Percentiles rank a stretch among this genome's conserved stretches.
These are phyloP conservation scores for Taiozyma sp. DNA, from an alignment of 1,139 yeast species.

Conservation along the genomic window DNA sequence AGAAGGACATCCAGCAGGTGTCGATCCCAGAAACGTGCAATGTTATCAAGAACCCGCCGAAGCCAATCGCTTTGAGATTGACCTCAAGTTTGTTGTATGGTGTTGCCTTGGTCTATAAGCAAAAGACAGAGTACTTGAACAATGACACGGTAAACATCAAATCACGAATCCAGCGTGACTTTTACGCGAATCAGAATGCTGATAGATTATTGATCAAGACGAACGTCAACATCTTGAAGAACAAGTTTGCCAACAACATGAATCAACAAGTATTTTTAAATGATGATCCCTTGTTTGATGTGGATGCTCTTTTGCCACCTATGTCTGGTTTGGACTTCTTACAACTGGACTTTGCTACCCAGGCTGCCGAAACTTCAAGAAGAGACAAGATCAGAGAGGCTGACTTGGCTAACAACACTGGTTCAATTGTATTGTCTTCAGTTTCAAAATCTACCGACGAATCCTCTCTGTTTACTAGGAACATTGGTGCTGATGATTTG, in stretches of 20 bases:
- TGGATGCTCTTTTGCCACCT: conserved; percentile 28
- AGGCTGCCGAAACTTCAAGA: conserved; percentile 1
- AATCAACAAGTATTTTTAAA: conserved; percentile 20
- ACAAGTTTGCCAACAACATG: conserved; percentile 1
- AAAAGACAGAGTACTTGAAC: conserved; percentile 43
- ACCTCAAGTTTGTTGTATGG: conserved; percentile 54
- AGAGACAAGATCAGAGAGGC: conserved; percentile 11
- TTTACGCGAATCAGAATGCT: conserved; percentile 1
- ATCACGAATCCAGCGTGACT: conserved; percentile 26
- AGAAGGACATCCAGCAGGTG: conserved; percentile 34
- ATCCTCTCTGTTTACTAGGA: neutral
- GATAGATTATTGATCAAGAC: conserved; percentile 5
- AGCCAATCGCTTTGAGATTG: conserved; percentile 37
- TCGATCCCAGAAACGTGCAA: conserved; percentile 46
- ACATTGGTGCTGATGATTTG: conserved; percentile 11
- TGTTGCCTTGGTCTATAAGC: conserved; percentile 47
- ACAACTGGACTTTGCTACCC: neutral
- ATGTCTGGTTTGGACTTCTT: conserved; percentile 18
- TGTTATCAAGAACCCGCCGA: conserved; percentile 27
- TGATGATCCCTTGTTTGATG: conserved; percentile 41
- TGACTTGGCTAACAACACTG: conserved; percentile 18
- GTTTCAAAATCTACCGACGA: neutral
- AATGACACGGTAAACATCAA: conserved; percentile 30
- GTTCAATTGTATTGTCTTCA: conserved; percentile 5
- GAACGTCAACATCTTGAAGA: neutral